phyloP scores from a whole-genome alignment of 495 filamentous ascomycete genomes.

The Trichoderma gamsii region DNA sequence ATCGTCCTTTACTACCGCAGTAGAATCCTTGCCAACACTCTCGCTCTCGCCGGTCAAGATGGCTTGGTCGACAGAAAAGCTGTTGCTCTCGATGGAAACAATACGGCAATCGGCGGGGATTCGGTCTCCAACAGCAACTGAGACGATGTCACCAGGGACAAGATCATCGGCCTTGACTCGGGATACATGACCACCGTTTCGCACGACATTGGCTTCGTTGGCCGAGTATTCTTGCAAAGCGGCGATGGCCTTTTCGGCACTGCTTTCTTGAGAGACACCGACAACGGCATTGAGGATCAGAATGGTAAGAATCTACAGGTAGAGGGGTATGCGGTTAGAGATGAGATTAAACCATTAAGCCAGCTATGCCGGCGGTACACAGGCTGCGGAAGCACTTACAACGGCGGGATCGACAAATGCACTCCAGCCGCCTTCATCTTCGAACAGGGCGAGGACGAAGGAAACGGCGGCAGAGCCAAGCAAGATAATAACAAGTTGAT shows the following conservation, averaged over 20 bases:
- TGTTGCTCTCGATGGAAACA: constrained; percentile 90
- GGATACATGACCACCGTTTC: constrained; percentile 65
- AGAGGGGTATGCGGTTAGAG: constrained; percentile 18
- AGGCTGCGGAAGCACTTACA: constrained; percentile 47
- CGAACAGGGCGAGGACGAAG: constrained; percentile 88
- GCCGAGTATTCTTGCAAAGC: constrained; percentile 98
- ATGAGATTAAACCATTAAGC: neutral
- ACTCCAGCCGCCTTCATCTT: constrained; percentile 87
- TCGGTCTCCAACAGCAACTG: constrained; percentile 84
- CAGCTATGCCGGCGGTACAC: neutral
- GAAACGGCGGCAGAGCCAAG: constrained; percentile 91
- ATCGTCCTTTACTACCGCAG: constrained; percentile 58
- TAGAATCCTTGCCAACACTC: constrained; percentile 82
- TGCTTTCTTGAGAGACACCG: constrained; percentile 96
- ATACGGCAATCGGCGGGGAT: constrained; percentile 96
- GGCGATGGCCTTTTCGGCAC: constrained; percentile 96
- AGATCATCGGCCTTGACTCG: constrained; percentile 88
- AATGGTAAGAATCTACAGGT: constrained; percentile 82
- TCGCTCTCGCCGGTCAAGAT: constrained; percentile 98
- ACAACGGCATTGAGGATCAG: constrained; percentile 94
- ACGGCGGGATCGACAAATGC: constrained; percentile 98
- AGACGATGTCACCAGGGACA: constrained; percentile 90
- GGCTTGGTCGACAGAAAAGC: constrained; percentile 91
- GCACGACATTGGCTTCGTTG: constrained; percentile 90
- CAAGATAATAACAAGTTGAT: constrained; percentile 94